Evolutionary conservation across 2,329 filamentous ascomycete species (phyloP).

Genomic region (Ophiostoma sp.): DNA sequence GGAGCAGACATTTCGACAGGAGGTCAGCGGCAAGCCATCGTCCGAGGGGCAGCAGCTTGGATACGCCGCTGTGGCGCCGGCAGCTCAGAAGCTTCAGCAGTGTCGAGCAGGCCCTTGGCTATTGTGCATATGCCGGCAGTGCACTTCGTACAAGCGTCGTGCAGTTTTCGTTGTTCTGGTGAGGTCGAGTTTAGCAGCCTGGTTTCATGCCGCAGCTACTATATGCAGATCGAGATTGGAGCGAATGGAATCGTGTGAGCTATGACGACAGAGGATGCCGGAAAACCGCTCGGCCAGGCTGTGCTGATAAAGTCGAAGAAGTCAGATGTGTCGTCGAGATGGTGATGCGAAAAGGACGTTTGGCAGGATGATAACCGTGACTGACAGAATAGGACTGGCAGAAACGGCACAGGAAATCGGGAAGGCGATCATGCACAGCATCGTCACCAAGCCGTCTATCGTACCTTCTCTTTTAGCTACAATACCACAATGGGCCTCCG

Average conservation of each 20-base stretch:
- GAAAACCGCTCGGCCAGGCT: not conserved
- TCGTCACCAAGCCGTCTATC: conserved; percentile 13
- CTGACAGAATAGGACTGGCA: not conserved
- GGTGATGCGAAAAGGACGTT: not conserved
- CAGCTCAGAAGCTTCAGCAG: not conserved
- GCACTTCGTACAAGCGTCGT: not conserved
- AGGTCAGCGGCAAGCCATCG: conserved; percentile 10
- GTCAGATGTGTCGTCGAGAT: not conserved
- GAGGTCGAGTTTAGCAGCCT: not conserved
- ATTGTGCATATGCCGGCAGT: not conserved
- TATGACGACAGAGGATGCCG: not conserved
- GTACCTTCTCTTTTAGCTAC: conserved; percentile 12
- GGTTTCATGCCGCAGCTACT: not conserved
- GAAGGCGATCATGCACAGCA: not conserved
- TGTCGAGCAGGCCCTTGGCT: not conserved
- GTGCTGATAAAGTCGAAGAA: not conserved
- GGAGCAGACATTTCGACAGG: conserved; percentile 17
- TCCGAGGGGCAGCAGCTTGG: not conserved
- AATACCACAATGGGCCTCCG: conserved; percentile 10
- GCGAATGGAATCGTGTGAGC: not conserved
- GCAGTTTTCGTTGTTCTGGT: not conserved
- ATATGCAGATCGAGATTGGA: not conserved
- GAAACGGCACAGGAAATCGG: not conserved
- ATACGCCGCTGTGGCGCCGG: not conserved
- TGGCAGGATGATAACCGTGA: not conserved